Conservation (phyloP, 768 basidiomycete genomes). For the Rhodotorula kratochvilovae region DNA sequence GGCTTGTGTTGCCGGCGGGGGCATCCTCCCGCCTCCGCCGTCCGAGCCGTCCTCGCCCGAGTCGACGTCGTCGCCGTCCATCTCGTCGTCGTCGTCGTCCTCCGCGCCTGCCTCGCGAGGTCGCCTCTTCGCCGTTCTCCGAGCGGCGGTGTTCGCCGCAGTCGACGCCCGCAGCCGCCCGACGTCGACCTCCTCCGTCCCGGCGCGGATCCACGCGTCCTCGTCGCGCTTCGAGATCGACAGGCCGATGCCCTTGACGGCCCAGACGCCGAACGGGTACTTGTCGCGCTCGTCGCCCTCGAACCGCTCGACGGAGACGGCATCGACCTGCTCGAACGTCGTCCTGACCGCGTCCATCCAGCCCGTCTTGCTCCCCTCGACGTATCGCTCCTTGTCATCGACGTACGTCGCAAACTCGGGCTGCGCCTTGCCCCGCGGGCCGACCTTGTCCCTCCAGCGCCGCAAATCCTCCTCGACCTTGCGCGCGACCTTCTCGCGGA, state of each 20-base stretch:
- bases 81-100: conserved; percentile 6
- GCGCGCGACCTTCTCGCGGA: conserved; percentile 60
- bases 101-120: not conserved
- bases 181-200: conserved; percentile 6
- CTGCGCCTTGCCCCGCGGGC: conserved; percentile 43
- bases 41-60: conserved; percentile 46
- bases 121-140: not conserved
- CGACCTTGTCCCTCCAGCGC: conserved; percentile 40
- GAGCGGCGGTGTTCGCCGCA: not conserved
- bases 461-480: conserved; percentile 57
- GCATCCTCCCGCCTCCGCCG: not conserved
- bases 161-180: not conserved
- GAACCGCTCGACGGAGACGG: conserved; percentile 32
- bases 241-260: conserved; percentile 36
- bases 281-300: conserved; percentile 28
- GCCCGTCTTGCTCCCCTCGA: not conserved
- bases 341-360: conserved; percentile 81
- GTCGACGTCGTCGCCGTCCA: conserved; percentile 14
- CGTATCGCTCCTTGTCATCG: conserved; percentile 6
- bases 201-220: conserved; percentile 8
- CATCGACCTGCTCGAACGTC: conserved; percentile 79
- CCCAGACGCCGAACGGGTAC: conserved; percentile 42
- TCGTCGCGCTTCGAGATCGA: conserved; percentile 28
- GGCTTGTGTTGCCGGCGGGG: conserved; percentile 10
- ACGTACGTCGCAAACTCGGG: conserved; percentile 41